phyloP scores from a whole-genome alignment of 371 early-diverging fungal genomes.

The Mortierella sp. region DNA sequence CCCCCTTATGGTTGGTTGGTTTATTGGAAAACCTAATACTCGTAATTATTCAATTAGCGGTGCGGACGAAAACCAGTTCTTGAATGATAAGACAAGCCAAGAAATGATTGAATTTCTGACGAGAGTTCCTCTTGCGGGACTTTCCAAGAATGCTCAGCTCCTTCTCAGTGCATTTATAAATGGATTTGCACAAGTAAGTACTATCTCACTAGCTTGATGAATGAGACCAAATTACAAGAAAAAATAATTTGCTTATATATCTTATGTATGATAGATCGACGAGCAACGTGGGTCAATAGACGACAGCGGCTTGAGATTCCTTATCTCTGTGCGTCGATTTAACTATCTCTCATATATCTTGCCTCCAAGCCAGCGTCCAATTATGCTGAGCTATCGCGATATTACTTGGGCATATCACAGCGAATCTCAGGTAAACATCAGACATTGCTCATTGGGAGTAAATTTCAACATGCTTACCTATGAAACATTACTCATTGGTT shows the following conservation, averaged over 20 bases:
- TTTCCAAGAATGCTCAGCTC: constrained; percentile 42
- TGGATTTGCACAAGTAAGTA: constrained; percentile 30
- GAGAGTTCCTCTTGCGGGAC: constrained; percentile 36
- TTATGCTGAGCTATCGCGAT: constrained; percentile 75
- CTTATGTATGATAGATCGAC: constrained; percentile 66
- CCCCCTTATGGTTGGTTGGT: neutral
- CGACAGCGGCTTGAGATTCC: constrained; percentile 89
- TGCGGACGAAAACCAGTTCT: constrained; percentile 59
- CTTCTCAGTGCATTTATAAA: constrained; percentile 46
- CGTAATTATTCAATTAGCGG: constrained; percentile 45
- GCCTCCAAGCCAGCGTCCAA: constrained; percentile 56
- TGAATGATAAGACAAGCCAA: constrained; percentile 52
- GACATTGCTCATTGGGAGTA: no score
- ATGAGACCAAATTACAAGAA: neutral
- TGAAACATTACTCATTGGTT: neutral
- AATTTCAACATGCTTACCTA: neutral
- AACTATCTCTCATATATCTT: constrained; percentile 64
- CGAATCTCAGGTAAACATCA: constrained; percentile 80
- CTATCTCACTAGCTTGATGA: neutral
- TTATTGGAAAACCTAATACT: constrained; percentile 16
- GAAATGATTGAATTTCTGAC: constrained; percentile 56
- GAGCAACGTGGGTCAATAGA: constrained; percentile 82
- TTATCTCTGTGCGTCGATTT: constrained; percentile 78
- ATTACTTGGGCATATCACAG: constrained; percentile 91
- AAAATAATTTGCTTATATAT: neutral